These are phyloP conservation scores for Limonium bicolor DNA, from an alignment of 148 eudicot species.

Conservation along the genomic window DNA sequence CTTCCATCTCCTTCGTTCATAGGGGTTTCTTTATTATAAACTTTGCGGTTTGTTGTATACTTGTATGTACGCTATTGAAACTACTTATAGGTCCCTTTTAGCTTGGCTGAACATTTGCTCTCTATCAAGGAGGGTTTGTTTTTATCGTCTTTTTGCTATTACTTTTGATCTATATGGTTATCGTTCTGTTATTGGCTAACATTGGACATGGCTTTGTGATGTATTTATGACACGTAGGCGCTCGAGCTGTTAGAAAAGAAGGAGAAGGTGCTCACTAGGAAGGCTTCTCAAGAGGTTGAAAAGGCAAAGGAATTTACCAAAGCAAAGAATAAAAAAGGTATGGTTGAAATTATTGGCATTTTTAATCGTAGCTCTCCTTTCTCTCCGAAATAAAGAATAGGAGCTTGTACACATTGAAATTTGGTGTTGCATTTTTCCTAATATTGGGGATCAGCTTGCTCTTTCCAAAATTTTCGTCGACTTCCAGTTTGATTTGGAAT, in stretches of 20 bases:
- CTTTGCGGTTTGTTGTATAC: no score
- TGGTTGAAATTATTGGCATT: background rate
- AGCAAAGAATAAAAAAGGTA: constrained; percentile 31
- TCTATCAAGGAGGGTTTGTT: no score
- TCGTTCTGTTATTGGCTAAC: no score
- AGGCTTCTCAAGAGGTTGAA: constrained; percentile 28
- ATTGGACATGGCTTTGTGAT: no score
- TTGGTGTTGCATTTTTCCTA: background rate
- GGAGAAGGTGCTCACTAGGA: constrained; percentile 23
- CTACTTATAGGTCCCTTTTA: no score
- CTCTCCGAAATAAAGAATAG: background rate
- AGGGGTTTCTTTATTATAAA: no score
- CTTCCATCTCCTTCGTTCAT: no score
- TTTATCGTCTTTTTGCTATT: no score
- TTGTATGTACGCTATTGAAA: no score
- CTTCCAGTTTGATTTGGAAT: background rate
- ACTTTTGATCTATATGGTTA: no score
- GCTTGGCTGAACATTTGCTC: no score
- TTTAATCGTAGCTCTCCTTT: background rate
- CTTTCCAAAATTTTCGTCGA: background rate
- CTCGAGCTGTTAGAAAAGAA: constrained; percentile 35
- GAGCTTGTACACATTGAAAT: background rate
- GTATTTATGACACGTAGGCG: no score
- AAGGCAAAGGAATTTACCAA: constrained; percentile 26
- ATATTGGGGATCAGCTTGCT: background rate